Evolutionary conservation across 805 yeast genomes (phyloP).

Genomic region (Metschnikowia colocasiae): DNA sequence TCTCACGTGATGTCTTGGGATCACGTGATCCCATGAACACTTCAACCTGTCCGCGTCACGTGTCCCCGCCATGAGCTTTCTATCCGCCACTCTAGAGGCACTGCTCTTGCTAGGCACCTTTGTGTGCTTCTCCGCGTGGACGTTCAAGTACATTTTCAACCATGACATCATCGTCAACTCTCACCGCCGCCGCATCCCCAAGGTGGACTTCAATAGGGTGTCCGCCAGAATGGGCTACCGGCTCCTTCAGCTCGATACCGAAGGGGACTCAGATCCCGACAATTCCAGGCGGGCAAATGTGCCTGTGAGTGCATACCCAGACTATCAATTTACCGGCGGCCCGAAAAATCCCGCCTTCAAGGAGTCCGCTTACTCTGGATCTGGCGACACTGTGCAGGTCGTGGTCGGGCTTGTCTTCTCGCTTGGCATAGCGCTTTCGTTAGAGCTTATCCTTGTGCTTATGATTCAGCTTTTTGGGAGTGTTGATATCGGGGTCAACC

Average conservation of each 20-base stretch:
- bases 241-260: conserved; percentile 19
- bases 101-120: conserved; percentile 16
- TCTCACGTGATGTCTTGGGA: background rate
- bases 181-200: conserved; percentile 17
- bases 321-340: too few relatives aligned
- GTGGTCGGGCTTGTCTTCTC: conserved; percentile 29
- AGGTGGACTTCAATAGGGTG: conserved; percentile 26
- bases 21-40: background rate
- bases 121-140: conserved; percentile 18
- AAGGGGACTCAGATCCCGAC: conserved; percentile 10
- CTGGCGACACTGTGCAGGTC: background rate
- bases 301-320: too few relatives aligned
- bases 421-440: conserved; percentile 27
- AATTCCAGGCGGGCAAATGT: too few relatives aligned
- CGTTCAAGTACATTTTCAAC: conserved; percentile 22
- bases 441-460: conserved; percentile 31
- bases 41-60: background rate
- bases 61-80: conserved; percentile 3
- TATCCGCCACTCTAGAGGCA: conserved; percentile 1
- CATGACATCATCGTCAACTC: conserved; percentile 26
- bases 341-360: background rate
- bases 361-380: too few relatives aligned
- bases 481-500: conserved; percentile 20
- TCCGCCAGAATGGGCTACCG: conserved; percentile 16
- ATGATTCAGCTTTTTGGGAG: conserved; percentile 33